Evolutionary conservation across 2,329 filamentous ascomycete species (phyloP).

Genomic region (Aspergillus brasiliensis): DNA sequence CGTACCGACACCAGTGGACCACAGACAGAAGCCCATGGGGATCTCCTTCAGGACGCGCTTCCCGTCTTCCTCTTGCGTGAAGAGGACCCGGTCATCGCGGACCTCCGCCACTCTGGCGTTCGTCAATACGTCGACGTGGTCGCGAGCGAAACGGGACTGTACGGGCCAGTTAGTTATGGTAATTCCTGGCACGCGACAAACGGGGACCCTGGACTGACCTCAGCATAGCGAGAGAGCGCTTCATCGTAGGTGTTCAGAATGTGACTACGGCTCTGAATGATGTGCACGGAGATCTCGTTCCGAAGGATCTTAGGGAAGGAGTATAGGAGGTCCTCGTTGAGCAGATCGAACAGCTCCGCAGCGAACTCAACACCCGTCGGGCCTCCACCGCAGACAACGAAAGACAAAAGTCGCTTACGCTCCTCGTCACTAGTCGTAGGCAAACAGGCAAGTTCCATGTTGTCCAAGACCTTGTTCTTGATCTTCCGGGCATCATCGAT

Average conservation of each 20-base stretch:
- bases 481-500: conserved; percentile 90
- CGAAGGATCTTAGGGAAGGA: conserved; percentile 88
- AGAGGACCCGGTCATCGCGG: conserved; percentile 77
- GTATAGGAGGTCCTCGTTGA: conserved; percentile 87
- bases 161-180: conserved; percentile 7
- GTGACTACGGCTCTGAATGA: conserved; percentile 91
- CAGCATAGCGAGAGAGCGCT: conserved; percentile 86
- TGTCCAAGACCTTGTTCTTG: conserved; percentile 82
- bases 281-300: conserved; percentile 95
- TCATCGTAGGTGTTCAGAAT: conserved; percentile 99
- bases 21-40: conserved; percentile 93
- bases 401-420: conserved; percentile 82
- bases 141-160: conserved; percentile 77
- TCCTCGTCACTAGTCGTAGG: conserved; percentile 90
- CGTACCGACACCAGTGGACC: conserved; percentile 85
- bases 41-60: conserved; percentile 84
- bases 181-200: neutral
- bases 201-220: conserved; percentile 48
- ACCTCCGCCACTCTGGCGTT: conserved; percentile 95
- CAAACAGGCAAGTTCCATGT: conserved; percentile 88
- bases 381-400: conserved; percentile 93
- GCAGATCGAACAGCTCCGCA: conserved; percentile 89
- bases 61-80: conserved; percentile 80
- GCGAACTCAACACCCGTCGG: conserved; percentile 98
- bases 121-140: conserved; percentile 87